These are phyloP conservation scores for Clarireedia monteithiana DNA, from an alignment of 2,329 filamentous ascomycete species.

Conservation along the genomic window DNA sequence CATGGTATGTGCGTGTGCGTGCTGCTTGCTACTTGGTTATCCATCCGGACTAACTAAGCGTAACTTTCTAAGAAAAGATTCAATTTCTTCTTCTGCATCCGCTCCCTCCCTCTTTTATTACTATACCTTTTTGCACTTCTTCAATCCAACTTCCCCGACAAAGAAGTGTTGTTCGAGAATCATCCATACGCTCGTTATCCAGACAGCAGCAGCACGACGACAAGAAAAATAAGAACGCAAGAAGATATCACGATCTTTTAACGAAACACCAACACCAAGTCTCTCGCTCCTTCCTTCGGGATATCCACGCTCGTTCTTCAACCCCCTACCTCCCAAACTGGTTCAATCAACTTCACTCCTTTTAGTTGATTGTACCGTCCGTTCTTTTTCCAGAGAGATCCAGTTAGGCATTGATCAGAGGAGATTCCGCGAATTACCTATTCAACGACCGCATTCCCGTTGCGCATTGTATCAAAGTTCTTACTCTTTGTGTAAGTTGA, in stretches of 20 bases:
- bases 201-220: not conserved
- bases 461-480: constrained; percentile 9
- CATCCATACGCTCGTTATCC: not conserved
- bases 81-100: too few species aligned
- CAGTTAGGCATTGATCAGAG: not conserved
- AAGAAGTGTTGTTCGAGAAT: too few species aligned
- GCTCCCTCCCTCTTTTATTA: too few species aligned
- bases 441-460: constrained; percentile 2
- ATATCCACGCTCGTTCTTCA: constrained; percentile 27
- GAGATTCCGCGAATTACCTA: constrained; percentile 2
- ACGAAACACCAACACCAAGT: not conserved
- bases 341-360: constrained; percentile 36
- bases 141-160: too few species aligned
- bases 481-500: constrained; percentile 20
- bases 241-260: not conserved
- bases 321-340: constrained; percentile 13
- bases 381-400: constrained; percentile 26
- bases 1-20: too few species aligned
- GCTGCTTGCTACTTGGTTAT: too few species aligned
- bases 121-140: too few species aligned
- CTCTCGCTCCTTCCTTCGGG: constrained; percentile 26
- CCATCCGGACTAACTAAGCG: too few species aligned
- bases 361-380: constrained; percentile 34
- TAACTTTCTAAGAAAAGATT: too few species aligned
- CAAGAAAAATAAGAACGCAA: not conserved